phyloP scores from a whole-genome alignment of 176 grass and related monocot genomes.

The Coix lacrymajobi region DNA sequence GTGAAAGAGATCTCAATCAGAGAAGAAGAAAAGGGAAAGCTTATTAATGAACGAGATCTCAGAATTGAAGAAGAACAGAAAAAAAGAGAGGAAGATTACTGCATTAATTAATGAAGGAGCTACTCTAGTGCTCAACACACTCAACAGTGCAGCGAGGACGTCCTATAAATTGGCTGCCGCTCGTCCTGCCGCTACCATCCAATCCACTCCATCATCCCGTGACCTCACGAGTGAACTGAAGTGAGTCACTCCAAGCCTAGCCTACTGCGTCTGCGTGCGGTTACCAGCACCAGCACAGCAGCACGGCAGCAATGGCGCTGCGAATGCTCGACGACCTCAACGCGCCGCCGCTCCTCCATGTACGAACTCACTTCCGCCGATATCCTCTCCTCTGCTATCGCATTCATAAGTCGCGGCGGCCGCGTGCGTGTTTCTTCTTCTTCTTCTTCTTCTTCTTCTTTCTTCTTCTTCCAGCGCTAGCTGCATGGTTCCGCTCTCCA shows the following conservation, averaged over 20 bases:
- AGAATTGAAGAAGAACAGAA: neutral
- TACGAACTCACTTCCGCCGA: conserved; percentile 9
- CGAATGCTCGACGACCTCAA: neutral
- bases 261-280: neutral
- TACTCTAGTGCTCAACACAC: neutral
- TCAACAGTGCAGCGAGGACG: neutral
- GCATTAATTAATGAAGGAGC: neutral
- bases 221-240: neutral
- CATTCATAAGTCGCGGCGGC: neutral
- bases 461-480: too few relatives aligned
- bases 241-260: neutral
- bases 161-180: conserved; percentile 8
- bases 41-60: neutral
- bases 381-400: neutral
- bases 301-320: conserved; percentile 44
- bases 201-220: conserved; percentile 16
- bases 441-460: too few relatives aligned
- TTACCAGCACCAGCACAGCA: neutral
- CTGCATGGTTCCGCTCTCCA: neutral
- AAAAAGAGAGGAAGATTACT: neutral
- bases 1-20: neutral
- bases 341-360: conserved; percentile 37
- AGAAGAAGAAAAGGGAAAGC: neutral
- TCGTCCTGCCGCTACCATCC: neutral
- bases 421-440: too few relatives aligned